These are phyloP conservation scores for Chytriomyces confervae DNA, from an alignment of 192 early-diverging fungal species.

Conservation along the genomic window DNA sequence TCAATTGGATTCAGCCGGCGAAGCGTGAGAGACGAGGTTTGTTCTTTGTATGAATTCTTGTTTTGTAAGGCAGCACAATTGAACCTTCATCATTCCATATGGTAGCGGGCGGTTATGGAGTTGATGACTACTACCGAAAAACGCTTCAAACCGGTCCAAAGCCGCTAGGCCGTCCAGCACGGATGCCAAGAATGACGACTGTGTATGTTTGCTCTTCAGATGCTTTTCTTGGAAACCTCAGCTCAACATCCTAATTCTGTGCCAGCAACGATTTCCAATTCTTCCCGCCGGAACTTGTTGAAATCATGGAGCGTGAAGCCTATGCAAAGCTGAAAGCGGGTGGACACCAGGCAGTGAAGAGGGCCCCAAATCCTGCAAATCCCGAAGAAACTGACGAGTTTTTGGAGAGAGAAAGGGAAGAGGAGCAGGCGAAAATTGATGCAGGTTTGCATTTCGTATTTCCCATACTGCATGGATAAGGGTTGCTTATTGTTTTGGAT, in stretches of 20 bases:
- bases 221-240: background rate
- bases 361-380: background rate
- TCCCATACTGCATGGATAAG: background rate
- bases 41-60: background rate
- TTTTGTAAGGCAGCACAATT: background rate
- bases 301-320: conserved; percentile 84
- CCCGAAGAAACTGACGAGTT: conserved; percentile 48
- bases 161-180: conserved; percentile 55
- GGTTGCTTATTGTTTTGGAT: background rate
- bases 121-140: conserved; percentile 93
- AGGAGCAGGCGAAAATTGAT: conserved; percentile 87
- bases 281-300: conserved; percentile 76
- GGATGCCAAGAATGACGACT: conserved; percentile 49
- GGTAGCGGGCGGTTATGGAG: conserved; percentile 74
- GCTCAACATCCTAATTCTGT: background rate
- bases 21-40: conserved; percentile 86
- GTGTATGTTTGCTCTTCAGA: background rate
- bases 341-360: conserved; percentile 25
- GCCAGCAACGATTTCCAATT: conserved; percentile 90
- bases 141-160: conserved; percentile 74
- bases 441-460: conserved; percentile 45
- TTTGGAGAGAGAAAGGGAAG: conserved; percentile 60
- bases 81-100: background rate
- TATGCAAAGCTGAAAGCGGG: conserved; percentile 60
- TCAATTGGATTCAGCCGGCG: conserved; percentile 90